phyloP scores from a whole-genome alignment of 2,329 filamentous ascomycete species.

The Penicillium sp. region DNA sequence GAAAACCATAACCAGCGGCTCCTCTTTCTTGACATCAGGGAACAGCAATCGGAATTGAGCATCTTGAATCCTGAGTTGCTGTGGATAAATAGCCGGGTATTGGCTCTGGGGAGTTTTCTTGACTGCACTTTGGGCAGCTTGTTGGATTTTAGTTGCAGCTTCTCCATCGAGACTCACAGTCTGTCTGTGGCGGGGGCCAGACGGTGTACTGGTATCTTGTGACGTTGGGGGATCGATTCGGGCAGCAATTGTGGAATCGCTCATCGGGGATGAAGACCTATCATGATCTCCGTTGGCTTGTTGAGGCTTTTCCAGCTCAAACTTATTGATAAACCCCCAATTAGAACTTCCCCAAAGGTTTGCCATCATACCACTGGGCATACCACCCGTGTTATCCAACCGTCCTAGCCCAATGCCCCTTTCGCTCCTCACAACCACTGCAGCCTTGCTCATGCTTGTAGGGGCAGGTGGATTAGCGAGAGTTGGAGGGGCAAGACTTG shows the following conservation, averaged over 20 bases:
- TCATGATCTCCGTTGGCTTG: slow-evolving; percentile 29
- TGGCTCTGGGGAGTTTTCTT: slow-evolving; percentile 44
- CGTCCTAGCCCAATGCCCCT: slow-evolving; percentile 65
- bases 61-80: slow-evolving; percentile 80
- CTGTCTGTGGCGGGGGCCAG: slow-evolving; percentile 52
- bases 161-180: slow-evolving; percentile 57
- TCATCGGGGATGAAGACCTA: slow-evolving; percentile 22
- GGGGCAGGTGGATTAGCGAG: slow-evolving; percentile 79
- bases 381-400: slow-evolving; percentile 63
- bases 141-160: slow-evolving; percentile 32
- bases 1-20: slow-evolving; percentile 89
- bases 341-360: slow-evolving; percentile 92
- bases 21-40: slow-evolving; percentile 71
- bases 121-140: slow-evolving; percentile 26
- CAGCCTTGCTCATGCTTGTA: slow-evolving; percentile 83
- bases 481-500: slow-evolving; percentile 76
- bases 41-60: slow-evolving; percentile 93
- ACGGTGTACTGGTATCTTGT: slow-evolving; percentile 23
- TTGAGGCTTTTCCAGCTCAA: slow-evolving; percentile 57
- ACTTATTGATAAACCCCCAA: slow-evolving; percentile 69
- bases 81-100: slow-evolving; percentile 75
- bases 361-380: slow-evolving; percentile 84
- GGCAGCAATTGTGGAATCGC: slow-evolving; percentile 23
- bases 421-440: slow-evolving; percentile 78
- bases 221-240: slow-evolving; percentile 23